A percentile compares a stretch with the other conserved stretches of the same genome.
Conservation (phyloP, 257 asterid species). For the Nicotiana sylvestris region DNA sequence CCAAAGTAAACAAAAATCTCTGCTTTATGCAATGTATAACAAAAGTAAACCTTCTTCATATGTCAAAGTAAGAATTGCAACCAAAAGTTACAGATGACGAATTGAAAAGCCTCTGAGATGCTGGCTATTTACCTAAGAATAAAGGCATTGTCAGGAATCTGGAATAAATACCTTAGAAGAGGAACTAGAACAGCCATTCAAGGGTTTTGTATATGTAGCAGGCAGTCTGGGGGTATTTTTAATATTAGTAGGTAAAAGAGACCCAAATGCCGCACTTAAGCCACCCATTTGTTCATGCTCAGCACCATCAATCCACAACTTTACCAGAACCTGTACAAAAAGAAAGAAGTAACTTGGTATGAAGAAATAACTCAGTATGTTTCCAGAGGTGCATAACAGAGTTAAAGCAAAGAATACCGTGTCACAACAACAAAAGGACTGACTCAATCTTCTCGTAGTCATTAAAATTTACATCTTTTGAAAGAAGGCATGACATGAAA, state of each 20-base stretch:
- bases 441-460: neutral
- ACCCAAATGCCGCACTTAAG: slow-evolving; percentile 12
- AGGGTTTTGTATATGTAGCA: slow-evolving; percentile 51
- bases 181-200: slow-evolving; percentile 57
- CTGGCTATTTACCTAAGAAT: neutral
- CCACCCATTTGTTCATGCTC: slow-evolving; percentile 10
- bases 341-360: neutral
- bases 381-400: neutral
- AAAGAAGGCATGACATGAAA: neutral
- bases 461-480: neutral
- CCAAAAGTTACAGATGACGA: neutral
- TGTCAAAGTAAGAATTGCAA: neutral
- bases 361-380: neutral
- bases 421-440: neutral
- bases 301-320: slow-evolving; percentile 13
- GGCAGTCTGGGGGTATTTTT: slow-evolving; percentile 44
- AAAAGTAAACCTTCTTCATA: neutral
- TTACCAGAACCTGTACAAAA: slow-evolving; percentile 9
- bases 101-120: neutral
- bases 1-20: slow-evolving; percentile 28
- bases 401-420: neutral
- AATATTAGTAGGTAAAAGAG: slow-evolving; percentile 43
- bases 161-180: slow-evolving; percentile 48
- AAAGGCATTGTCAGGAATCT: slow-evolving; percentile 1
- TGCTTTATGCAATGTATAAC: neutral